Evolutionary conservation across 1,139 yeast genomes (phyloP).

Genomic region (Pneumocystis wakefieldiae): DNA sequence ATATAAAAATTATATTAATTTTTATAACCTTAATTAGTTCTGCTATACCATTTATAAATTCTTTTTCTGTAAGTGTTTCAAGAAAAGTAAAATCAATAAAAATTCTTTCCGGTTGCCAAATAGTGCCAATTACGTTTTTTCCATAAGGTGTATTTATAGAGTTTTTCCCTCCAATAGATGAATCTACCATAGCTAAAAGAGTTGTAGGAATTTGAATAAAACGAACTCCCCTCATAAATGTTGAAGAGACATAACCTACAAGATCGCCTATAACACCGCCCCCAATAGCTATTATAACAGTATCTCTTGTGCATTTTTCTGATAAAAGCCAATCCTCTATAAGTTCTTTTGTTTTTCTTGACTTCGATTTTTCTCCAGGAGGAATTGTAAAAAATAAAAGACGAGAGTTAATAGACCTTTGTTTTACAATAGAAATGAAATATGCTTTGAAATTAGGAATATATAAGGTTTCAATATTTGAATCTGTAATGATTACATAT

Average conservation of each 20-base stretch:
- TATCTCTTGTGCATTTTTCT: slow-evolving; percentile 92
- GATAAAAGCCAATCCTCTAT: slow-evolving; percentile 78
- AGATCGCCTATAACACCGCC: slow-evolving; percentile 99
- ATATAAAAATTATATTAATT: neutral
- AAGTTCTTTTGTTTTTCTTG: slow-evolving; percentile 74
- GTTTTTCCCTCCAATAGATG: slow-evolving; percentile 96
- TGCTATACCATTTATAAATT: slow-evolving; percentile 95
- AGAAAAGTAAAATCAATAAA: slow-evolving; percentile 80
- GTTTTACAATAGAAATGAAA: slow-evolving; percentile 12
- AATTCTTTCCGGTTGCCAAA: slow-evolving; percentile 88
- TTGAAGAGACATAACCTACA: slow-evolving; percentile 97
- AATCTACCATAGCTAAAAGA: slow-evolving; percentile 90
- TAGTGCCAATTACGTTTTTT: slow-evolving; percentile 90
- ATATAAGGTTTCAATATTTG: slow-evolving; percentile 38
- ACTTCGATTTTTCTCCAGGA: slow-evolving; percentile 91
- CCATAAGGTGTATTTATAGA: slow-evolving; percentile 98
- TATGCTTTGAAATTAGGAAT: slow-evolving; percentile 26
- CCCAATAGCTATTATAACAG: slow-evolving; percentile 78
- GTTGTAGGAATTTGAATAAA: slow-evolving; percentile 91
- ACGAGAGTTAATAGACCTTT: slow-evolving; percentile 36
- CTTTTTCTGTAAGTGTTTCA: slow-evolving; percentile 79
- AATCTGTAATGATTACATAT: slow-evolving; percentile 78
- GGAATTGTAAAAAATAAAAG: slow-evolving; percentile 59
- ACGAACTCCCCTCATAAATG: slow-evolving; percentile 96
- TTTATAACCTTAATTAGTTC: slow-evolving; percentile 61